Conservation (phyloP, 2,329 filamentous ascomycete species). For the Colletotrichum tamarilloi region DNA sequence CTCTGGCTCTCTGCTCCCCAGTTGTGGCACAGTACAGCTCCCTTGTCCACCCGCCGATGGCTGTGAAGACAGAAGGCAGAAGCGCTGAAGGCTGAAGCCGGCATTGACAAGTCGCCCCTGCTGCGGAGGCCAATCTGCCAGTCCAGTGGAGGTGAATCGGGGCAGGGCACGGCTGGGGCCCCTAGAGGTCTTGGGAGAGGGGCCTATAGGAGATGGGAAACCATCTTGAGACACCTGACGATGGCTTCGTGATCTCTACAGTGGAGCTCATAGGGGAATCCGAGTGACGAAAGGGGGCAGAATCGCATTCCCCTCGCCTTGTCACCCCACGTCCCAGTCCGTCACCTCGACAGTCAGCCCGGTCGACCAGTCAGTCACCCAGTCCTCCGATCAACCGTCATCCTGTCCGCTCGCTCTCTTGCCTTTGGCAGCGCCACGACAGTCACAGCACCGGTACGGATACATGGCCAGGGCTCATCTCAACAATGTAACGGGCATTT, state of each 20-base stretch:
- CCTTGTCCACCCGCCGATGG: conserved; percentile 10
- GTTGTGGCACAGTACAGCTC: conserved; percentile 16
- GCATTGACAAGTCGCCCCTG: conserved; percentile 13
- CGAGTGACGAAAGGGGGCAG: conserved; percentile 23
- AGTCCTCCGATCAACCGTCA: neutral
- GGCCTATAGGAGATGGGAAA: conserved; percentile 25
- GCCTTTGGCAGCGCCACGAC: neutral
- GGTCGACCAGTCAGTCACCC: conserved; percentile 1
- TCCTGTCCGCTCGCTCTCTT: neutral
- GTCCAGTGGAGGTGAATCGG: conserved; percentile 13
- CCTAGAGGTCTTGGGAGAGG: too few species aligned
- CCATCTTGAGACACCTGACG: conserved; percentile 32
- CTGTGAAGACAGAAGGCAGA: conserved; percentile 7
- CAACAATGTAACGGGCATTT: conserved; percentile 5
- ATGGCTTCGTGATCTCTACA: conserved; percentile 29
- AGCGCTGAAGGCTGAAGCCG: neutral
- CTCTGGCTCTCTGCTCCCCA: neutral
- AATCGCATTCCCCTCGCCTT: conserved; percentile 3
- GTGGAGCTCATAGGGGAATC: conserved; percentile 14
- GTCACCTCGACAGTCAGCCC: conserved; percentile 18
- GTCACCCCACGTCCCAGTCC: conserved; percentile 21
- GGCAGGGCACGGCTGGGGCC: conserved; percentile 18
- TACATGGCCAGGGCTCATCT: conserved; percentile 9
- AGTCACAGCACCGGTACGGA: neutral
- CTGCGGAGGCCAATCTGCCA: conserved; percentile 14